Base-by-base conservation (phyloP, 352 stramenopile species). In the Phytophthora ohioensis region DNA sequence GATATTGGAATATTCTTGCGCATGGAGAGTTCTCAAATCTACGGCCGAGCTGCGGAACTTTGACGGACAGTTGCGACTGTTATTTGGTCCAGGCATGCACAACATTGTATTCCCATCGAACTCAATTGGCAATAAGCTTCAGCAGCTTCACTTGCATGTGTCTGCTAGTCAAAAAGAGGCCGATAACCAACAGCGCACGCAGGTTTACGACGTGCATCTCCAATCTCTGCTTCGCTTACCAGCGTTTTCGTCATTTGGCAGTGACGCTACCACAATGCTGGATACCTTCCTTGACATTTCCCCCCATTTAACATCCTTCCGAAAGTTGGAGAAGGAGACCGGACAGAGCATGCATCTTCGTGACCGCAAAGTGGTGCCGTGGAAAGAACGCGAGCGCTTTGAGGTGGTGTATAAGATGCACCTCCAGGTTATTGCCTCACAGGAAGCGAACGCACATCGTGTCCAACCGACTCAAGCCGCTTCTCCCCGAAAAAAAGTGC, bases 231-330 rank as follows among this genome's bases (percentile, higher is more conserved):
- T 93, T 38, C 66, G 62, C 10, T 64, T 91, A 8, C 77, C 80
- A 5, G 64, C 65, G 13, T 81, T 95, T n/a, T 89, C 81, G 4
- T 68, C 61, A 11, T 85, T 91, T 65, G 80, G 79, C 6, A 91
- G 78, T 51, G 81, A 92, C 32, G 82, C 48, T 3, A 79, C 76
- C 46, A 71, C 78, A 15, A 81, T 92, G 74, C 73, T 95, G 4
- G 78, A 93, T 68, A 73, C 70, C 2, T 95, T 95, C 52, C 69
- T 93, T 45, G 83, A 91, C 43, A 80, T 93, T 32, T 81, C 83
- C 10, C 42, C 67, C 39, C 84, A 95, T 57, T 65, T 91, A 10
- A 51, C 63, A 3, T 70, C 73, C 5, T 80, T 91, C 42, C 80
- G 80, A 5, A 76, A 79, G 38, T 52, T 89, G 36, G 83, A 91